Evolutionary conservation across 2,329 filamentous ascomycete genomes (phyloP).

Genomic region (Aotearoamyces nothofagi): DNA sequence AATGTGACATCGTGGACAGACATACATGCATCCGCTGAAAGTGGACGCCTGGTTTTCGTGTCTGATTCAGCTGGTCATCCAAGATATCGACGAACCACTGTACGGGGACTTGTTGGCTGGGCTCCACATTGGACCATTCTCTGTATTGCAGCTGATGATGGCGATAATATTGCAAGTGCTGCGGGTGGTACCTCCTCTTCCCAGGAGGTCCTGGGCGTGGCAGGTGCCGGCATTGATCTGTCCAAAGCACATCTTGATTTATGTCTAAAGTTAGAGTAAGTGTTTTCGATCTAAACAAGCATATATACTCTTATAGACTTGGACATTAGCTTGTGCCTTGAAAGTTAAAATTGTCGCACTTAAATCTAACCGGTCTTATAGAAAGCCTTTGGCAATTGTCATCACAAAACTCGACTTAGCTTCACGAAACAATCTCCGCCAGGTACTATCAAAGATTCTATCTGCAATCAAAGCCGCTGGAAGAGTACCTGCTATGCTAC

Average conservation of each 20-base stretch:
- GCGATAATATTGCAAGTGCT: constrained; percentile 25
- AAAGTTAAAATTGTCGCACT: no score
- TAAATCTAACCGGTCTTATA: no score
- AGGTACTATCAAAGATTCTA: constrained; percentile 58
- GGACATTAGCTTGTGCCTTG: no score
- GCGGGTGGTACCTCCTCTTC: constrained; percentile 28
- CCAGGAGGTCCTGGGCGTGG: constrained; percentile 34
- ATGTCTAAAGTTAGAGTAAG: constrained; percentile 68
- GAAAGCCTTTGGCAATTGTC: constrained; percentile 62
- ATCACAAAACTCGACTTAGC: constrained; percentile 88
- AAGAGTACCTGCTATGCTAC: constrained; percentile 60
- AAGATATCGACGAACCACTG: constrained; percentile 74
- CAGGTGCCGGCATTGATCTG: constrained; percentile 48
- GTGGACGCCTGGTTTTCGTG: constrained; percentile 68
- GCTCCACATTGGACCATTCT: constrained; percentile 86
- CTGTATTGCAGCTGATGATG: constrained; percentile 70
- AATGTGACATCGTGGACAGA: constrained; percentile 91
- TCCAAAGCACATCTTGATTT: constrained; percentile 71
- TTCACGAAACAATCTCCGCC: constrained; percentile 53
- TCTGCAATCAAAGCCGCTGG: constrained; percentile 64
- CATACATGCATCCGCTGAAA: constrained; percentile 65
- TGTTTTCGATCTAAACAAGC: no score
- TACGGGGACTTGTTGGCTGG: constrained; percentile 88
- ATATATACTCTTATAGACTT: no score
- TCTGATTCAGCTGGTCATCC: constrained; percentile 88